phyloP scores from a whole-genome alignment of 1,284 basidiomycete species.

The Paramarasmius palmivorus region DNA sequence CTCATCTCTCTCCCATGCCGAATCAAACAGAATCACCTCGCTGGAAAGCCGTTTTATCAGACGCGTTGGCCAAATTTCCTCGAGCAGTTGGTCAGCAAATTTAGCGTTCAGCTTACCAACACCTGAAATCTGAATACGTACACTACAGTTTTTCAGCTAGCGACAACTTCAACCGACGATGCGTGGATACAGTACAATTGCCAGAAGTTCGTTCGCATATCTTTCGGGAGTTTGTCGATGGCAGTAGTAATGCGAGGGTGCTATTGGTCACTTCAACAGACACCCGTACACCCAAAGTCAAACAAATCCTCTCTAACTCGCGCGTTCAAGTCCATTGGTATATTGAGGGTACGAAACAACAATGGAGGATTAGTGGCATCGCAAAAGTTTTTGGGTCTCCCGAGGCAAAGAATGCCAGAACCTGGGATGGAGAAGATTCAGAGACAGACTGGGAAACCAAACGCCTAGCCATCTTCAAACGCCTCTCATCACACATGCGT shows the following conservation, averaged over 20 bases:
- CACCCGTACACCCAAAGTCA: constrained; percentile 58
- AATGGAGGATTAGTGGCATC: constrained; percentile 57
- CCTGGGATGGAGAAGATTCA: neutral
- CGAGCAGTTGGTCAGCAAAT: constrained; percentile 44
- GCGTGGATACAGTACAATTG: constrained; percentile 37
- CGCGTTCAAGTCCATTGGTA: constrained; percentile 61
- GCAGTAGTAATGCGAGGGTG: constrained; percentile 38
- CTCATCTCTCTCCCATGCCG: too few species aligned
- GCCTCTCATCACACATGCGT: constrained; percentile 56
- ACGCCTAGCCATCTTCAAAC: constrained; percentile 51
- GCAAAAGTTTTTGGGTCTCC: constrained; percentile 48
- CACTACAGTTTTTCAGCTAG: constrained; percentile 56
- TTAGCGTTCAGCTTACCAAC: neutral
- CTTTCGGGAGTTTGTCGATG: constrained; percentile 54
- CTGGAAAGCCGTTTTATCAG: constrained; percentile 51
- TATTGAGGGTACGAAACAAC: constrained; percentile 53
- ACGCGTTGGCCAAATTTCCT: constrained; percentile 45
- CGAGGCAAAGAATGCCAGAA: constrained; percentile 27
- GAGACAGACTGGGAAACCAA: constrained; percentile 65
- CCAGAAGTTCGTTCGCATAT: constrained; percentile 61
- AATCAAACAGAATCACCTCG: constrained; percentile 34
- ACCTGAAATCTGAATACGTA: constrained; percentile 1
- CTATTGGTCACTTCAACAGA: constrained; percentile 63
- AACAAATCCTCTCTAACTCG: constrained; percentile 45
- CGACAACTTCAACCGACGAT: too few species aligned